Base-by-base conservation (phyloP, 148 eudicot genomes). In the Gaultheria prostrata region DNA sequence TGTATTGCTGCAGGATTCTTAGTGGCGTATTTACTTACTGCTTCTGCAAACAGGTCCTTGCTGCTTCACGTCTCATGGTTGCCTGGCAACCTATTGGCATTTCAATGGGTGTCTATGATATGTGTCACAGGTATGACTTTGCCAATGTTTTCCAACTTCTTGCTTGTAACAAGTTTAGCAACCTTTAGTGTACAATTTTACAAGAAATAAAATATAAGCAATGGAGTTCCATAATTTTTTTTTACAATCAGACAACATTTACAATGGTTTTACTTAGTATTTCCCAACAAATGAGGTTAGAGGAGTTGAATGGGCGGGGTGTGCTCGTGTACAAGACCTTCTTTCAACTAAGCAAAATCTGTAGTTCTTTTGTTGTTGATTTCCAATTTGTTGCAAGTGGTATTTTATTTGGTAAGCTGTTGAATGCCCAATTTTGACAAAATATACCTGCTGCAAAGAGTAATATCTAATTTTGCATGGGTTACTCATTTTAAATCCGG, bases 71-170 rank as follows among this genome's bases (percentile, higher is more conserved):
- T 75, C 95, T 95, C 72, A 93, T 94, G 95, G 98, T 95, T 85
- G 98, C 98, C 56, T 95, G 98, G 98, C 96, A 92, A 85, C 98
- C 98, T 71, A 94, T 95, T 90, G 98, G 98, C 88, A 95, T 95
- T 80, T 86, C 96, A 79, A 95, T 95, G 98, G 98, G 98, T 81
- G 95, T 93, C 57, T 95, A 95, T 79, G 98, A 95, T 81, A 95
- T 95, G 94, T 94, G 98, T 86, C 98, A 92, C 90, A 93, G 98
- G 98, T 95, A 93, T 78, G 50, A 39, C 39, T 39, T 73, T 9
- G 46, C 77, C 39, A 18, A 73, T 39, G 13, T 8, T 73, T 72
- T 73, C 10, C 11, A 8, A 39, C 1, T 20, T 73, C 39, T 26
- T 65, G 14, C 71, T 28, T 28, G 6, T 26, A 26, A 65, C 17